Conservation (phyloP, 768 basidiomycete genomes). For the Dendrothele bispora region DNA sequence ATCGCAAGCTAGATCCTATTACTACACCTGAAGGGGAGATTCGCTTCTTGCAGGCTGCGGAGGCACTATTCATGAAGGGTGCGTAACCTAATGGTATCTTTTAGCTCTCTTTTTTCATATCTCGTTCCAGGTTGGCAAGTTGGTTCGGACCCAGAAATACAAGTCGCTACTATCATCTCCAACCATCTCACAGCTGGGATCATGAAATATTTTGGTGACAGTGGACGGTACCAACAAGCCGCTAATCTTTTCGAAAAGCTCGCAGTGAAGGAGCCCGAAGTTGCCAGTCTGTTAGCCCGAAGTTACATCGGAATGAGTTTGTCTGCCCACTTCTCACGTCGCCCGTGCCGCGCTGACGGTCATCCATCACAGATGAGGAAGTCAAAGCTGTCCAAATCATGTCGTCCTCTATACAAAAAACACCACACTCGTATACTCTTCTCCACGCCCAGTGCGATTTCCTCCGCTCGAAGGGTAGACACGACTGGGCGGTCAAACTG, state of each 20-base stretch:
- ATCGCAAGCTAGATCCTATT: conserved; percentile 94
- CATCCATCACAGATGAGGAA: conserved; percentile 79
- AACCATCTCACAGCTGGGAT: conserved; percentile 95
- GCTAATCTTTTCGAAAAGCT: conserved; percentile 95
- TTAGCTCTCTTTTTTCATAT: background rate
- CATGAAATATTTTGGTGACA: conserved; percentile 96
- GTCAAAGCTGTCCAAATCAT: conserved; percentile 98
- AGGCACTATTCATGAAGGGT: conserved; percentile 88
- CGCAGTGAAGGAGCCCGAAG: conserved; percentile 82
- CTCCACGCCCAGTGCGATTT: conserved; percentile 96
- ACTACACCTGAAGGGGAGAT: conserved; percentile 85
- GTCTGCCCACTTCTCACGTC: conserved; percentile 27
- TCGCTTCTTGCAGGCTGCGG: conserved; percentile 87
- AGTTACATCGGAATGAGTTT: conserved; percentile 97
- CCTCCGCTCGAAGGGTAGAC: conserved; percentile 79
- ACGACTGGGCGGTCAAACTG: conserved; percentile 88
- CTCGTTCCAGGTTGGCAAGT: conserved; percentile 87
- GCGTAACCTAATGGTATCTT: conserved; percentile 7
- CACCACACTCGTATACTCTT: conserved; percentile 91
- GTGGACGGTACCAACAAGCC: conserved; percentile 81
- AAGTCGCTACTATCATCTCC: conserved; percentile 94
- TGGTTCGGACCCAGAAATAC: conserved; percentile 97
- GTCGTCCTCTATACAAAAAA: conserved; percentile 75
- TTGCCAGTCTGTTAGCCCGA: conserved; percentile 81
- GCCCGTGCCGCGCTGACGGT: background rate